Conservation (phyloP, 139 green algal species). For the Desmodesmus armatus region DNA sequence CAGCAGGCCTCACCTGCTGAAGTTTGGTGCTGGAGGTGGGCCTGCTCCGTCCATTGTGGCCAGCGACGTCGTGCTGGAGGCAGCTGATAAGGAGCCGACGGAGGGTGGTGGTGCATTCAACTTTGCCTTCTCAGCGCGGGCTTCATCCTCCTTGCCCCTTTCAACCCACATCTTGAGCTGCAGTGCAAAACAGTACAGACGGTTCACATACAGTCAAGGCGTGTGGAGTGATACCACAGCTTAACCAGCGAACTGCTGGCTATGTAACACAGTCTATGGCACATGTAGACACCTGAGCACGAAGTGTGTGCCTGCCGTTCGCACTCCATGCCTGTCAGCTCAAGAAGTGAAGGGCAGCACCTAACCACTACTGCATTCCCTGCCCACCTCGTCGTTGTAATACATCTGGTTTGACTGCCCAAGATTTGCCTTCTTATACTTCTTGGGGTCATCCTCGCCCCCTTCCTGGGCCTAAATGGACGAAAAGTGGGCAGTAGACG, state of each 20-base stretch:
- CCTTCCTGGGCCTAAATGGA: neutral
- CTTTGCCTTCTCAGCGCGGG: slow-evolving; percentile 31
- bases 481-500: neutral
- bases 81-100: slow-evolving; percentile 4
- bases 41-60: neutral
- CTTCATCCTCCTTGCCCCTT: slow-evolving; percentile 47
- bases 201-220: neutral
- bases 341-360: neutral
- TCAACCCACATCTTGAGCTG: slow-evolving; percentile 54
- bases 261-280: neutral
- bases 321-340: too few relatives aligned
- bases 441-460: slow-evolving; percentile 16
- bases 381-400: slow-evolving; percentile 44
- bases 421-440: slow-evolving; percentile 46
- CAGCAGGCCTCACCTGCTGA: neutral
- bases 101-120: slow-evolving; percentile 25
- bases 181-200: too few relatives aligned
- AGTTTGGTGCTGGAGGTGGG: neutral
- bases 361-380: too few relatives aligned
- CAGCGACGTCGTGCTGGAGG: slow-evolving; percentile 11
- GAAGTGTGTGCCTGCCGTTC: neutral
- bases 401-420: slow-evolving; percentile 40
- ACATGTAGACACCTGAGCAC: neutral
- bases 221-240: neutral
- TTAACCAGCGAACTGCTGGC: too few relatives aligned